Percentiles rank a stretch among this genome's conserved stretches.
Conservation (phyloP, 495 filamentous ascomycete genomes). For the Peziza echinospora region DNA sequence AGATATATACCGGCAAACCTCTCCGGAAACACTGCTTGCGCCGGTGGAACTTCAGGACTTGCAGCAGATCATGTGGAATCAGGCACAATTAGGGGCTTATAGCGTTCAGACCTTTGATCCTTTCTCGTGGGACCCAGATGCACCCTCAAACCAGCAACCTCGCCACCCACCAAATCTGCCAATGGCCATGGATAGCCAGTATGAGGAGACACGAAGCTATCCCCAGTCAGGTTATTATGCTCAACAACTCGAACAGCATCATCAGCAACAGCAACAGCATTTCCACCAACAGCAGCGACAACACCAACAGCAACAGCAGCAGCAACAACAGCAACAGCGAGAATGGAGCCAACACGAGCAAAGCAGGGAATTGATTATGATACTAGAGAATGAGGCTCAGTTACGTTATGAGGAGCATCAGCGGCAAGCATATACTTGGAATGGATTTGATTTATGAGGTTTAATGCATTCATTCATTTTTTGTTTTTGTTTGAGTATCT, state of each 20-base stretch:
- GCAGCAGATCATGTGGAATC: neutral
- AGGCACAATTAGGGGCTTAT: neutral
- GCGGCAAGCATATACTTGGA: no score
- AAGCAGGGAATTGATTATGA: conserved; percentile 11
- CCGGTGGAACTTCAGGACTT: neutral
- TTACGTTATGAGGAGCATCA: conserved; percentile 6
- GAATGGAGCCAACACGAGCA: neutral
- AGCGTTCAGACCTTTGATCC: neutral
- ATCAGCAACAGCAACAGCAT: neutral
- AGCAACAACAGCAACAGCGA: neutral
- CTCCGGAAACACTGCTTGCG: neutral
- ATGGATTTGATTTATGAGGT: no score
- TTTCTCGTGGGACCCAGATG: conserved; percentile 1
- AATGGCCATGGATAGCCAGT: no score
- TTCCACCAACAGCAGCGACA: conserved; percentile 7
- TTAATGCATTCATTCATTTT: no score
- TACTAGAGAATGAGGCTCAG: conserved; percentile 13
- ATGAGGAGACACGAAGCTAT: no score
- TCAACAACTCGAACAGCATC: conserved; percentile 1
- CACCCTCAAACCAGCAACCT: neutral
- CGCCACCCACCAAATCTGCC: neutral
- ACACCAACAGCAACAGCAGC: conserved; percentile 16
- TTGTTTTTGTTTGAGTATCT: no score
- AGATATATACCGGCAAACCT: neutral
- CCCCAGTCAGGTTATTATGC: neutral